Evolutionary conservation across 2,329 filamentous ascomycete genomes (phyloP), one percentile per base, ranked within the genome.

Genomic region (Aspergillus pseudonomiae): DNA sequence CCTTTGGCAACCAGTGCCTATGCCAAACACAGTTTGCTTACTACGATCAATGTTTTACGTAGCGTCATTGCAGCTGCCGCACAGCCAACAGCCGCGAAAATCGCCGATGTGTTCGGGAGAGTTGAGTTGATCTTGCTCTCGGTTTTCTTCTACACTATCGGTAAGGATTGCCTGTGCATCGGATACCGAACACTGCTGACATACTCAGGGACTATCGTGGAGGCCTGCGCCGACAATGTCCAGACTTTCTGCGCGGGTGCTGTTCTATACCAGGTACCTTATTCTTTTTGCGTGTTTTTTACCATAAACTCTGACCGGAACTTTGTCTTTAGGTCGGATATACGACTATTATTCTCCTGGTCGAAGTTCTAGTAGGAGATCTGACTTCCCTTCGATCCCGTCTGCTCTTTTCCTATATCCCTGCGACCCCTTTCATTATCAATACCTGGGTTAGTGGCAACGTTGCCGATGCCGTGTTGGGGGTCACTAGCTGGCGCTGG

Each of bases 371-470:
- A 63, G 79, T 90, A 53, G 88, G 83, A 52, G 88, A 91, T 67
- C 81, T 88, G 30, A 89, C 88, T 2, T 89, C 88, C 1, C 84
- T 86, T 7, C 84, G 87, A 16, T 81, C 86, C 12, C 86, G 88
- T 70, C 79, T 90, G 10, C 79, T 90, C 68, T 90, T 89, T 79
- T 88, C 85, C 55, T 90, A 88, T 70, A 78, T 90, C n/a, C 86
- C 86, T 0, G 84, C 85, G 0, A 72, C 83, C 3, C 87, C 87
- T 0, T 88, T 87, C 68, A 71, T 89, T 52, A 79, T 87, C 73
- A 89, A 89, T 69, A 87, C 87, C 0, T 90, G 87, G 87, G 81
- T 89, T 16, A 85, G 85, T 64, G 88, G 87, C 24, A 83, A 86
- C 65, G 76, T 90, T 57, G 82, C 85, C 0, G 71, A 74, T 0